A percentile compares a stretch with the other conserved stretches of the same genome.
Conservation (phyloP, 257 asterid genomes). For the Linderniella brevidens region DNA sequence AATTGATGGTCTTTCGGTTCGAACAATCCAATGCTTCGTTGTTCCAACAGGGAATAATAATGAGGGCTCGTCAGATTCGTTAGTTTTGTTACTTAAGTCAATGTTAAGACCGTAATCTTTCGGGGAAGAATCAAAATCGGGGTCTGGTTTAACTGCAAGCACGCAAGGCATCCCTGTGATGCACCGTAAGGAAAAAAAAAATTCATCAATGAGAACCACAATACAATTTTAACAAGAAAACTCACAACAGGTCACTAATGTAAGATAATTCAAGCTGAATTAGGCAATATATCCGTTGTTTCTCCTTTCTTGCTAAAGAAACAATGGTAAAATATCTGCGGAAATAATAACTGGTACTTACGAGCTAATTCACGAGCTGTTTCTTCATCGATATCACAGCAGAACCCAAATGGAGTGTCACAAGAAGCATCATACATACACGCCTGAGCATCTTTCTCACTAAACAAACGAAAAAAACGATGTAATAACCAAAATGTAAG, state of each 20-base stretch:
- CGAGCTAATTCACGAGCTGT: constrained; percentile 46
- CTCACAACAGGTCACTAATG: neutral
- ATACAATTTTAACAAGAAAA: neutral
- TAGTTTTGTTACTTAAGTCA: constrained; percentile 18
- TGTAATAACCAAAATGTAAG: constrained; percentile 4
- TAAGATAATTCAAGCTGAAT: neutral
- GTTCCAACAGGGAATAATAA: constrained; percentile 48
- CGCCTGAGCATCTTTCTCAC: constrained; percentile 73
- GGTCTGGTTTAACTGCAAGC: constrained; percentile 52
- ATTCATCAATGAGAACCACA: neutral
- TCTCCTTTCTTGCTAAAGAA: too few species aligned
- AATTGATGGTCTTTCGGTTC: constrained; percentile 45
- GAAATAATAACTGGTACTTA: constrained; percentile 13
- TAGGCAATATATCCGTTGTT: too few species aligned
- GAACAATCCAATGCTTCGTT: constrained; percentile 65
- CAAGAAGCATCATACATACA: constrained; percentile 72
- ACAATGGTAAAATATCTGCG: neutral
- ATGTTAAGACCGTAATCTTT: constrained; percentile 34
- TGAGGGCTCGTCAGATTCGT: constrained; percentile 12
- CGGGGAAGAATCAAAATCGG: constrained; percentile 28
- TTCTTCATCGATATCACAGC: constrained; percentile 67
- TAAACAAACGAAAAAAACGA: constrained; percentile 15
- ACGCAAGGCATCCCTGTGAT: constrained; percentile 51
- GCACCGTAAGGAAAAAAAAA: constrained; percentile 6
- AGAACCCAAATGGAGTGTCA: constrained; percentile 49